phyloP scores from a whole-genome alignment of 2,329 filamentous ascomycete species.

The Seiridium cupressi region DNA sequence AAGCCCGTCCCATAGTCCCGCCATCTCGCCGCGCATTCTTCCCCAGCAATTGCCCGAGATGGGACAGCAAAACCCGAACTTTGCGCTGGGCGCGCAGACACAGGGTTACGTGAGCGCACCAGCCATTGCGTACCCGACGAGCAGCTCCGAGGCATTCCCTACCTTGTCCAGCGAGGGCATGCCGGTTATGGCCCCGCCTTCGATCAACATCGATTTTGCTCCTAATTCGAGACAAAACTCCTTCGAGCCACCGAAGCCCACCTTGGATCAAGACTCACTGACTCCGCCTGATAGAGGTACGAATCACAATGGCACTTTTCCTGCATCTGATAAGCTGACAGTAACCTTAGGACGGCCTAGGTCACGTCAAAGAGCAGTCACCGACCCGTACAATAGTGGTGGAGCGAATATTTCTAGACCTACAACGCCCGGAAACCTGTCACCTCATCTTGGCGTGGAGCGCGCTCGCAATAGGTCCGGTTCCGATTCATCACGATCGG shows the following conservation, averaged over 20 bases:
- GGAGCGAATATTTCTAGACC: slow-evolving; percentile 38
- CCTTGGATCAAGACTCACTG: slow-evolving; percentile 73
- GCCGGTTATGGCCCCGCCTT: slow-evolving; percentile 83
- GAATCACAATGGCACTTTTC: neutral
- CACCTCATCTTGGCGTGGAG: slow-evolving; percentile 49
- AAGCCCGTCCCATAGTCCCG: slow-evolving; percentile 75
- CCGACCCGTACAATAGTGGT: slow-evolving; percentile 57
- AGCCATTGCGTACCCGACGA: slow-evolving; percentile 38
- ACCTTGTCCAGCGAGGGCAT: slow-evolving; percentile 43
- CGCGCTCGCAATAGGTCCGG: slow-evolving; percentile 40
- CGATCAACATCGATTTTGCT: slow-evolving; percentile 92
- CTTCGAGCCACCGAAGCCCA: slow-evolving; percentile 64
- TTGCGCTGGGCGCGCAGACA: slow-evolving; percentile 40
- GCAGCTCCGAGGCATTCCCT: slow-evolving; percentile 50
- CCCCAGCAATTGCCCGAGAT: slow-evolving; percentile 56
- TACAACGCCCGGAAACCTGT: slow-evolving; percentile 40
- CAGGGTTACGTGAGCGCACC: slow-evolving; percentile 40
- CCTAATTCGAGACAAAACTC: slow-evolving; percentile 67
- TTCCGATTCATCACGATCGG: slow-evolving; percentile 32
- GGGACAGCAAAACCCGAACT: slow-evolving; percentile 44
- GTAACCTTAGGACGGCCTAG: slow-evolving; percentile 40
- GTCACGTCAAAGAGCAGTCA: slow-evolving; percentile 54
- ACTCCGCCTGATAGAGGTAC: slow-evolving; percentile 75
- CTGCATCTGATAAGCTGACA: neutral
- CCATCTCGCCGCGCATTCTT: slow-evolving; percentile 61